These are phyloP conservation scores for Rhododendron vialii DNA, from an alignment of 148 eudicot genomes.

Conservation along the genomic window DNA sequence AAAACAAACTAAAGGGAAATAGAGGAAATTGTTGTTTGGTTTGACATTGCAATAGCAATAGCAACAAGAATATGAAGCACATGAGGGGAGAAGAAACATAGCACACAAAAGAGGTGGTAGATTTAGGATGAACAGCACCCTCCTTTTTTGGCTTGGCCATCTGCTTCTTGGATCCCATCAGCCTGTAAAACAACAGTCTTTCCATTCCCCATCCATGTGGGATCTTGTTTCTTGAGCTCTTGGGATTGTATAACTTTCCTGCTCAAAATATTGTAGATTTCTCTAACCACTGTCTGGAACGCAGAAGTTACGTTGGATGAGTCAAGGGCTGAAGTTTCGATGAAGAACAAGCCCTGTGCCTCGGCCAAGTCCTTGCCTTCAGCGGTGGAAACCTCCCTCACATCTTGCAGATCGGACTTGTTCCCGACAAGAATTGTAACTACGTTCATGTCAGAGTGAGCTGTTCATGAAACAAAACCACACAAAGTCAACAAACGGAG, in stretches of 20 bases:
- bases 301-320: slow-evolving; percentile 82
- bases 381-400: slow-evolving; percentile 76
- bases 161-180: slow-evolving; percentile 31
- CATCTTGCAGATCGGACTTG: slow-evolving; percentile 81
- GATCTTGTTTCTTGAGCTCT: slow-evolving; percentile 62
- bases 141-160: slow-evolving; percentile 26
- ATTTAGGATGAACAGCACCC: slow-evolving; percentile 44
- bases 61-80: slow-evolving; percentile 3
- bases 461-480: slow-evolving; percentile 37
- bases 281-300: slow-evolving; percentile 77
- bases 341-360: slow-evolving; percentile 75
- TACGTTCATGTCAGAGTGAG: slow-evolving; percentile 96
- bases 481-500: slow-evolving; percentile 1
- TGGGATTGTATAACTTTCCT: slow-evolving; percentile 85
- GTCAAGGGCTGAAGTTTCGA: slow-evolving; percentile 90
- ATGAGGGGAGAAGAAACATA: neutral
- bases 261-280: slow-evolving; percentile 77
- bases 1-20: neutral
- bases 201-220: slow-evolving; percentile 54
- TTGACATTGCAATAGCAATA: neutral
- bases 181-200: slow-evolving; percentile 65
- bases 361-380: slow-evolving; percentile 85
- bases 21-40: neutral
- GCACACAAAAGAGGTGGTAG: neutral
- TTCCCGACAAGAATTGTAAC: slow-evolving; percentile 90